Percentiles rank a stretch among this genome's conserved stretches.
phyloP scores from a whole-genome alignment of 306 rosid species.

The Quercus glauca region DNA sequence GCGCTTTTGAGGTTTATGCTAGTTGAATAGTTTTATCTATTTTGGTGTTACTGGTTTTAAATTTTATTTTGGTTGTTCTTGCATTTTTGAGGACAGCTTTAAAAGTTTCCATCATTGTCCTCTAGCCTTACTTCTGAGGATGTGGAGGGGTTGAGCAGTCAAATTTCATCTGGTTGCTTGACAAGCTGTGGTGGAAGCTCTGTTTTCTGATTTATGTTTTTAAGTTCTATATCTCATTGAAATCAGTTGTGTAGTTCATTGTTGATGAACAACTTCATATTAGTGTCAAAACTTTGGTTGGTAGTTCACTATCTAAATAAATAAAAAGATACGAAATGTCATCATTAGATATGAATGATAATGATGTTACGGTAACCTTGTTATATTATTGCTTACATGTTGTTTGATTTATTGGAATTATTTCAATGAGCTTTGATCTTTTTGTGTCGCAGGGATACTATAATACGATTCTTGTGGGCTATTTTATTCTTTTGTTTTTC shows the following conservation, averaged over 20 bases:
- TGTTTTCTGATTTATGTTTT: neutral
- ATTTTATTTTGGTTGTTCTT: neutral
- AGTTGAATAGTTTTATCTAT: neutral
- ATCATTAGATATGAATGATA: too few species aligned
- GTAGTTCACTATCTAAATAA: neutral
- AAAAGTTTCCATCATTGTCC: neutral
- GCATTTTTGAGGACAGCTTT: conserved; percentile 13
- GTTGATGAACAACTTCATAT: neutral
- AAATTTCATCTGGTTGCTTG: neutral
- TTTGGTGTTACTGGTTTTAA: neutral
- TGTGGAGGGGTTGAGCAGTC: conserved; percentile 4
- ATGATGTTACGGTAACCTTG: neutral
- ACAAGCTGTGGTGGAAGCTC: neutral
- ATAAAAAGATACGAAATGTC: too few species aligned
- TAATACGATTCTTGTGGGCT: neutral
- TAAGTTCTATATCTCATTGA: neutral
- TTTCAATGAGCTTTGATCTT: neutral
- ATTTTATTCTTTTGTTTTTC: neutral
- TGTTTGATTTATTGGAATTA: neutral
- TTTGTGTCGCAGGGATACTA: neutral
- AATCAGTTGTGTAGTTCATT: neutral
- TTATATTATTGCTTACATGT: neutral
- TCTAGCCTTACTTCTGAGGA: conserved; percentile 11
- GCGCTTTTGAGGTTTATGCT: neutral
- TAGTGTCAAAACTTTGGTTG: neutral